These are phyloP conservation scores for Hypoxylon sp. DNA, from an alignment of 2,329 filamentous ascomycete genomes.

Conservation along the genomic window DNA sequence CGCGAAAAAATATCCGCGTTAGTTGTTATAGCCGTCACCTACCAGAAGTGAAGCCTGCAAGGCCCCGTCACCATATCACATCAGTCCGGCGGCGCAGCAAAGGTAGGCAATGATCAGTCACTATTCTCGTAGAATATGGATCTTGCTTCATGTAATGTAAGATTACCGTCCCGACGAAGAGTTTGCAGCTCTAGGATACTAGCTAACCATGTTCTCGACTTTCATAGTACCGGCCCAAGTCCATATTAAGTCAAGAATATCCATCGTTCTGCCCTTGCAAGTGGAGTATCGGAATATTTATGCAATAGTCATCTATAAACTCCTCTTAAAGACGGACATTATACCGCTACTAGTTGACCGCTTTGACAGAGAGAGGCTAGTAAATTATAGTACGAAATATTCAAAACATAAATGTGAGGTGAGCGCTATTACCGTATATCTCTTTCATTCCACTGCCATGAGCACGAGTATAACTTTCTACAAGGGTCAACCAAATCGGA, in stretches of 20 bases:
- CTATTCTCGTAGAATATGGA: slow-evolving; percentile 41
- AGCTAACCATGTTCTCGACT: slow-evolving; percentile 10
- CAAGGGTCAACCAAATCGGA: slow-evolving; percentile 15
- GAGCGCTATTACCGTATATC: neutral
- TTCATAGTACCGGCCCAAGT: slow-evolving; percentile 30
- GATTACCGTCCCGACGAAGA: slow-evolving; percentile 41
- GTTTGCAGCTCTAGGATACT: slow-evolving; percentile 37
- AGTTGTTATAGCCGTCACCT: slow-evolving; percentile 9
- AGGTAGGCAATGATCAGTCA: slow-evolving; percentile 28
- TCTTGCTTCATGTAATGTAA: slow-evolving; percentile 45
- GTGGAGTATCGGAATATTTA: slow-evolving; percentile 43
- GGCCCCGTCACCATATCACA: slow-evolving; percentile 23
- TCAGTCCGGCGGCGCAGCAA: slow-evolving; percentile 19
- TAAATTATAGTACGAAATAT: slow-evolving; percentile 26
- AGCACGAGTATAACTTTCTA: slow-evolving; percentile 8
- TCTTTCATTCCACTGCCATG: slow-evolving; percentile 8
- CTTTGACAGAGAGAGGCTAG: slow-evolving; percentile 33
- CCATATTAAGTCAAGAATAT: slow-evolving; percentile 31
- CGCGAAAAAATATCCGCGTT: slow-evolving; percentile 17
- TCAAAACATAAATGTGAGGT: slow-evolving; percentile 22
- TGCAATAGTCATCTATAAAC: slow-evolving; percentile 32
- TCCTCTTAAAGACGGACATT: slow-evolving; percentile 31
- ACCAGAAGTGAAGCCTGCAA: slow-evolving; percentile 17
- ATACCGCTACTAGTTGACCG: slow-evolving; percentile 35
- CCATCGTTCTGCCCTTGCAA: slow-evolving; percentile 23